Evolutionary conservation across 2,329 filamentous ascomycete species (phyloP).

Genomic region (Sarocladiaceae sp.): DNA sequence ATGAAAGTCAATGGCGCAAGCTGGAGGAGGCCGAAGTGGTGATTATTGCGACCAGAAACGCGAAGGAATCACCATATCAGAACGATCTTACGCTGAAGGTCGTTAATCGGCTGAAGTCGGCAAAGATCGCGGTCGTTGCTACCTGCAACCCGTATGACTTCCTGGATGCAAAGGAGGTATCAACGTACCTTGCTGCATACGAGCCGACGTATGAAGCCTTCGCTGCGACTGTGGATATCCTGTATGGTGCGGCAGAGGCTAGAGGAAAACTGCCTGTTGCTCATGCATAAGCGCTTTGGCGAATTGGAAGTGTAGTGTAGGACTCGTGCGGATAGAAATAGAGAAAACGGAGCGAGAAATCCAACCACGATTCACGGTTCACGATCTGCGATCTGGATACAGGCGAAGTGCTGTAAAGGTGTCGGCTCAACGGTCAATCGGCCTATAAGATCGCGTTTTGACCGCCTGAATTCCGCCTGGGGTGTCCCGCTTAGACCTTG

Average conservation of each 20-base stretch:
- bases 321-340: too few relatives aligned
- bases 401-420: too few relatives aligned
- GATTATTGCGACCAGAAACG: conserved; percentile 21
- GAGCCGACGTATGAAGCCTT: conserved; percentile 23
- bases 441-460: too few relatives aligned
- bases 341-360: too few relatives aligned
- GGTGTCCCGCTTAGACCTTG: not conserved
- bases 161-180: conserved; percentile 16
- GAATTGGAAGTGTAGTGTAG: not conserved
- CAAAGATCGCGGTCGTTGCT: conserved; percentile 16
- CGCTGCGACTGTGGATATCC: conserved; percentile 15
- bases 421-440: too few relatives aligned
- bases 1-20: conserved; percentile 15
- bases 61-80: conserved; percentile 20
- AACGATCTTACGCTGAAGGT: conserved; percentile 17
- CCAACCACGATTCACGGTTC: too few relatives aligned
- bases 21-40: conserved; percentile 18
- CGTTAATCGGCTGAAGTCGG: conserved; percentile 12
- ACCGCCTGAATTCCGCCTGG: not conserved
- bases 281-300: not conserved
- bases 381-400: too few relatives aligned
- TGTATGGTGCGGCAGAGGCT: conserved; percentile 16
- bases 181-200: conserved; percentile 20
- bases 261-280: conserved; percentile 16
- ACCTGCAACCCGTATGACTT: conserved; percentile 23